A percentile compares a stretch with the other conserved stretches of the same genome.
Conservation (phyloP, 495 filamentous ascomycete species). For the Cenococcum geophilum region DNA sequence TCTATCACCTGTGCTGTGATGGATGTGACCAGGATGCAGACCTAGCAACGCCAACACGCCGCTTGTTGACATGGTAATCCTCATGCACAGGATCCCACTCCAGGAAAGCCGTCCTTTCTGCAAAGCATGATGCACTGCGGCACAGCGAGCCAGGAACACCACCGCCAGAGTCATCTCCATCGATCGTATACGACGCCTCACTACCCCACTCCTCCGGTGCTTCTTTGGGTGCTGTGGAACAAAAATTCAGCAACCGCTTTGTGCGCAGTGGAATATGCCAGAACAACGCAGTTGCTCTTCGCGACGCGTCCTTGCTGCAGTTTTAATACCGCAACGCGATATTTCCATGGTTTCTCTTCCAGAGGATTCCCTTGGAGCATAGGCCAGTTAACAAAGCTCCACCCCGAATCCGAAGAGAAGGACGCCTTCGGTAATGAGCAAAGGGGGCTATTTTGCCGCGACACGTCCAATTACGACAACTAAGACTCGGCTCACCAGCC, state of each 20-base stretch:
- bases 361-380: no score
- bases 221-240: no score
- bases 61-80: not conserved
- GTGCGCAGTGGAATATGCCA: no score
- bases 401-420: no score
- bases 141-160: not conserved
- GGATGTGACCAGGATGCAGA: slow-evolving; percentile 5
- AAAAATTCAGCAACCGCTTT: no score
- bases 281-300: no score
- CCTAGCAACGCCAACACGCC: not conserved
- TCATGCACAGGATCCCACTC: not conserved
- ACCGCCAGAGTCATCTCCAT: not conserved
- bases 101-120: not conserved
- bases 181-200: not conserved
- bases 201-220: not conserved
- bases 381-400: no score
- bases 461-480: not conserved
- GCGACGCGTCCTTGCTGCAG: no score
- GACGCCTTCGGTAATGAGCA: no score
- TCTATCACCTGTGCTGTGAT: slow-evolving; percentile 1
- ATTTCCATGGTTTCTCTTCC: no score
- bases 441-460: no score
- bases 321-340: no score
- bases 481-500: not conserved
- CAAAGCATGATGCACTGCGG: not conserved